A percentile compares a stretch with the other conserved stretches of the same genome.
Evolutionary conservation across 345 rosid genomes (phyloP).

Genomic region (Eucalyptus erythrocorys): DNA sequence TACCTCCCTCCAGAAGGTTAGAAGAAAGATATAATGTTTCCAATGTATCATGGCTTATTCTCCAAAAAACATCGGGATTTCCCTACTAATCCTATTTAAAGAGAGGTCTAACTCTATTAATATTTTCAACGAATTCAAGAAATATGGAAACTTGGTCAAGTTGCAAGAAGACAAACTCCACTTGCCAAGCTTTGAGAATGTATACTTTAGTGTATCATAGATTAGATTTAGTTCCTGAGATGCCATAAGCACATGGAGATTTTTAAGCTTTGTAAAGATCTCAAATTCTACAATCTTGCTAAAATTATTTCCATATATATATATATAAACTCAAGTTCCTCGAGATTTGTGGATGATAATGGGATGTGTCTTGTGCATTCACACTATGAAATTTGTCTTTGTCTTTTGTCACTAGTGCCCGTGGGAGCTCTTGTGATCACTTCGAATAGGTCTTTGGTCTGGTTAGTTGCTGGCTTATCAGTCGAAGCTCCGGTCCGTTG

Average conservation of each 20-base stretch:
- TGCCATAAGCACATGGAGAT: accelerated
- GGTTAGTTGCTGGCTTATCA: no score
- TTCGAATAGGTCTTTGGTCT: no score
- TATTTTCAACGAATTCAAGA: neutral
- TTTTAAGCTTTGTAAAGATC: neutral
- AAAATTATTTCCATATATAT: accelerated
- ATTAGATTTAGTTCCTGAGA: neutral
- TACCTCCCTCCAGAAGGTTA: neutral
- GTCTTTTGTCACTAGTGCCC: no score
- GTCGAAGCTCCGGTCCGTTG: no score
- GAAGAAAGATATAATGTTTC: accelerated
- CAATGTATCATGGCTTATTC: neutral
- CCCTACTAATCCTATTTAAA: neutral
- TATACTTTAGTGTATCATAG: accelerated
- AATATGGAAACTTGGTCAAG: neutral
- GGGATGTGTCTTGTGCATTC: no score
- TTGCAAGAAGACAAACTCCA: accelerated
- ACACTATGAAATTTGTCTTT: no score
- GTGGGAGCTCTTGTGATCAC: no score
- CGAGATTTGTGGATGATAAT: accelerated
- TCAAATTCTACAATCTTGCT: accelerated
- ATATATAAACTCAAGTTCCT: no score
- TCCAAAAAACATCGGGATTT: neutral
- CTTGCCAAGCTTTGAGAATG: accelerated
- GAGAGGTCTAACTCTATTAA: accelerated